Evolutionary conservation across 2,329 filamentous ascomycete genomes (phyloP), one percentile per base, ranked within the genome.

Genomic region (Diaporthe citrichinensis): DNA sequence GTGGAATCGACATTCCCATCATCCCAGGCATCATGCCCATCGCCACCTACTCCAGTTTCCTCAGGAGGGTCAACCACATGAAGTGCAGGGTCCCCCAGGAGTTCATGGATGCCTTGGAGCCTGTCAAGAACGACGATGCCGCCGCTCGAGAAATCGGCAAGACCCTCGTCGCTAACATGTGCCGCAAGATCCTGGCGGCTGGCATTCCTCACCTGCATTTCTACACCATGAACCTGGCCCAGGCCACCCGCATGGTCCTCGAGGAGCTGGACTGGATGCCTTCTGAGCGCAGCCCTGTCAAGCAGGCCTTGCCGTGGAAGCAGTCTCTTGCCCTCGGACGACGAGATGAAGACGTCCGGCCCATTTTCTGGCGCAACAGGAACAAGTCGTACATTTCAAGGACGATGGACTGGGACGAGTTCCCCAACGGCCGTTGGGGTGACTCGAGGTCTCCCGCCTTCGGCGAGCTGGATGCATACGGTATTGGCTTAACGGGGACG

Each of bases 401-500:
- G 73, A 99, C 97, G 0, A 96, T 98, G 83, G 96, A 98, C 80
- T 99, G 97, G 97, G 97, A 99, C 81, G 97, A 99, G 84, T 99
- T 98, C 81, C 97, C 97, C 74, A 99, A 99, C 88, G 97, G 97
- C 62, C 94, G 97, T 84, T 99, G 97, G 97, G 97, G 97, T 85
- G 97, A 99, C 84, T 96, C 96, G 71, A 92, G 97, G 78, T 98
- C 96, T 75, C 97, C 97, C 77, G 97, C 97, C 69, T 99, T 98
- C 81, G 97, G 97, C 81, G 95, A 98, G 84, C 88, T 98, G 71
- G 96, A 98, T 84, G 93, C 95, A 12, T 98, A 99, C 82, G 96
- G 96, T 58, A 95, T 98, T 80, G 95, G 96, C 59, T 86, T 99
- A 80, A 97, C 96, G 79, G 97, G 97, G 41, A 97, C 95, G 71